Base-by-base conservation (phyloP, 768 basidiomycete species). In the Suillus tomentosus region DNA sequence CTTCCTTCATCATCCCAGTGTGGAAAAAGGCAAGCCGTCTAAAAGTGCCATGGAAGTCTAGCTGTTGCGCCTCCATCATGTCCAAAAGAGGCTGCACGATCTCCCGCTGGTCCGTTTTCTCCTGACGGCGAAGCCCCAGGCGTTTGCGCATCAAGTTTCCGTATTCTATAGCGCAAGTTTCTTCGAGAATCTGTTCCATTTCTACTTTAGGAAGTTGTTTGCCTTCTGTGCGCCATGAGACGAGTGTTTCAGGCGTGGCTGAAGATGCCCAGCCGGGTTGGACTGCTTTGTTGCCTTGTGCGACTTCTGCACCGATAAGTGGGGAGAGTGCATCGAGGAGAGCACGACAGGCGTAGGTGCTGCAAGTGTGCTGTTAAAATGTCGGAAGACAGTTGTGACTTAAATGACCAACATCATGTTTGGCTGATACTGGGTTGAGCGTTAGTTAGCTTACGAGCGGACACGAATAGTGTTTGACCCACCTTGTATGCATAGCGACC, bases 11-110 rank as follows among this genome's bases (percentile, higher is more conserved):
- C 67, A 78, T 62, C 17, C 39, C 69, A 22, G 88, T 84, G 17
- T 79, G 79, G 83, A 96, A 95, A 48, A 74, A 76, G 2, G 81
- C 79, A 10, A 99, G 79, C 4, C 74, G 79, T 31, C 96, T 87
- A 83, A 98, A 94, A 3, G 94, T 90, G 15, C 85, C 82, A 71
- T 95, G 88, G 77, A 95, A 96, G 77, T 99, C 97, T n/a, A 98
- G 81, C 58, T 81, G 79, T 66, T 95, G 85, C 2, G 75, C 73
- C 63, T 89, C 85, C 78, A 99, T 84, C 40, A 96, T 75, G 47
- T 85, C 80, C n/a, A 98, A 80, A 48, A 96, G 81, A 1, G 90
- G 89, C 9, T 82, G 82, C 66, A 89, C 80, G 48, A 96, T 72
- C 43, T 74, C 69, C 1, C 77, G 70, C 63, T 91, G 88, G 77